phyloP scores from a whole-genome alignment of 2,329 filamentous ascomycete genomes.

The Verticillium zaregamsianum region DNA sequence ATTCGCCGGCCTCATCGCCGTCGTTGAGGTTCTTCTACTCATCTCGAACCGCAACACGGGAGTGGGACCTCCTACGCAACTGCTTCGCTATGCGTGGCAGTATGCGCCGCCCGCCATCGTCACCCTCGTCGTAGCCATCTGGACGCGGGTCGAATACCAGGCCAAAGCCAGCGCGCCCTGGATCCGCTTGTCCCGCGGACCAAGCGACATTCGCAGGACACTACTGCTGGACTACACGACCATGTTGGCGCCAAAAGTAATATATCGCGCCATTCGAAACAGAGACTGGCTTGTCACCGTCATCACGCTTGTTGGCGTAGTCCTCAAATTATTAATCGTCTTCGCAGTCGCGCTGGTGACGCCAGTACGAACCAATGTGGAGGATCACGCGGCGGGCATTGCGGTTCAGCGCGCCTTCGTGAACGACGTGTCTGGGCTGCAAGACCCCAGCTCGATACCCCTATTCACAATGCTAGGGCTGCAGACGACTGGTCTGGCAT shows the following conservation, averaged over 20 bases:
- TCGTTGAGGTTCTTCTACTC: conserved; percentile 24
- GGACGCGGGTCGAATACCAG: conserved; percentile 34
- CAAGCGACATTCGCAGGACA: conserved; percentile 24
- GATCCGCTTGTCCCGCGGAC: conserved; percentile 25
- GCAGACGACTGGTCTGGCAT: conserved; percentile 17
- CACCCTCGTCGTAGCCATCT: conserved; percentile 25
- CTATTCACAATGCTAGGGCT: conserved; percentile 26
- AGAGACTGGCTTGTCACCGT: conserved; percentile 28
- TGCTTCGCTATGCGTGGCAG: conserved; percentile 30
- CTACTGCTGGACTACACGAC: conserved; percentile 32
- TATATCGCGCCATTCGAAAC: conserved; percentile 24
- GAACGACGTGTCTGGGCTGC: conserved; percentile 17
- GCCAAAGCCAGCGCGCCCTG: conserved; percentile 32
- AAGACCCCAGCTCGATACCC: neutral
- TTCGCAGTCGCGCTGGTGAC: conserved; percentile 31
- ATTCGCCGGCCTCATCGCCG: conserved; percentile 22
- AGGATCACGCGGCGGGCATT: conserved; percentile 18
- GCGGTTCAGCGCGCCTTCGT: conserved; percentile 23
- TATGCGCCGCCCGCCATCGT: conserved; percentile 29
- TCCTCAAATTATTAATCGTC: conserved; percentile 28
- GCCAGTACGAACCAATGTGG: conserved; percentile 21
- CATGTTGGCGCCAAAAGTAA: conserved; percentile 20
- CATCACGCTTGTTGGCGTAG: conserved; percentile 18
- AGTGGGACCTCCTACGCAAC: conserved; percentile 18
- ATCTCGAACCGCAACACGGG: conserved; percentile 25